Evolutionary conservation across 495 filamentous ascomycete species (phyloP).

Genomic region (Neurospora tetrasperma): DNA sequence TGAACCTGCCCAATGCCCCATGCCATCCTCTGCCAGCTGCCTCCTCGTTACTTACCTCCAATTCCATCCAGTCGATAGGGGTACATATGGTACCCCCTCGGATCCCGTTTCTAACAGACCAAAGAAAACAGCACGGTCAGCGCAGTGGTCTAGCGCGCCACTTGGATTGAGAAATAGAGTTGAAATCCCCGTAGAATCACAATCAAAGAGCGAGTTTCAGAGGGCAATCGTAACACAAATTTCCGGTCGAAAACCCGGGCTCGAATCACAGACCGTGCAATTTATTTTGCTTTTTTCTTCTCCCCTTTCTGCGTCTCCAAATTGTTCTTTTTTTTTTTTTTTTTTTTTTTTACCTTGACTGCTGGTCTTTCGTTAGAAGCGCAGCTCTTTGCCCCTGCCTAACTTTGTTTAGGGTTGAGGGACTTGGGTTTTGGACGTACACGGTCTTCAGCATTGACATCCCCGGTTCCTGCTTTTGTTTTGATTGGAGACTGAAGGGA

Average conservation of each 20-base stretch:
- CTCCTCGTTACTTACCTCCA: no score
- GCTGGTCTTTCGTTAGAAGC: no score
- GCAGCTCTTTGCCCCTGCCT: no score
- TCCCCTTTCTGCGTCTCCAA: background rate
- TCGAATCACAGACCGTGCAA: background rate
- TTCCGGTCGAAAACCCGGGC: background rate
- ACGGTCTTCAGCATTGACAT: no score
- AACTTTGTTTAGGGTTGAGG: no score
- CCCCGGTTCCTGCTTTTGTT: no score
- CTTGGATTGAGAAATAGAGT: background rate
- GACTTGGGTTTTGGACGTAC: no score
- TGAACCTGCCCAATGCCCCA: background rate
- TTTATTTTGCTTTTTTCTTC: background rate
- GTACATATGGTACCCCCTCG: background rate
- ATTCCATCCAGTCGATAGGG: background rate
- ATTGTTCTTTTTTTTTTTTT: no score
- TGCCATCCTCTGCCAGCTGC: no score
- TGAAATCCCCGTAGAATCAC: background rate
- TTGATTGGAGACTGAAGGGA: no score
- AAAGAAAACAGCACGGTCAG: background rate
- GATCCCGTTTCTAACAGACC: background rate
- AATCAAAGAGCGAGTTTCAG: background rate
- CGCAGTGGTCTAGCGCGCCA: background rate
- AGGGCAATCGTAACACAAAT: background rate
- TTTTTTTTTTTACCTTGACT: background rate